A percentile compares a stretch with the other conserved stretches of the same genome.
phyloP scores from a whole-genome alignment of 192 early-diverging fungal genomes.

The Linnemannia zychae region DNA sequence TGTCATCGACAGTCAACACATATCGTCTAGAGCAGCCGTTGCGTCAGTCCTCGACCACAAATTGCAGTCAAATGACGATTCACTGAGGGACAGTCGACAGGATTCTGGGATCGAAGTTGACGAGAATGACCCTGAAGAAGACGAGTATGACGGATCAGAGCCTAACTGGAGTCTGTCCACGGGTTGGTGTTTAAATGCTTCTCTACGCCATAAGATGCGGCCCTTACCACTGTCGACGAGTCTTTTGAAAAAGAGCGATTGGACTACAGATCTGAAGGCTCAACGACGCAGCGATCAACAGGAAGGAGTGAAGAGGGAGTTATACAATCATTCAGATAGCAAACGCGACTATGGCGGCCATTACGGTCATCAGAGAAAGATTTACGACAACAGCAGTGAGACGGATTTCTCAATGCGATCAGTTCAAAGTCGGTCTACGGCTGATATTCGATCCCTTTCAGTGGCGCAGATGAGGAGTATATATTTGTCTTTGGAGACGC shows the following conservation, averaged over 20 bases:
- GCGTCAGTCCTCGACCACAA: background rate
- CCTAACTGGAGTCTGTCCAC: background rate
- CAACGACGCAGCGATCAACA: background rate
- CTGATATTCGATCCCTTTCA: background rate
- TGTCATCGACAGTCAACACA: background rate
- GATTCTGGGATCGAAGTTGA: slow-evolving; percentile 3
- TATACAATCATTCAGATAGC: background rate
- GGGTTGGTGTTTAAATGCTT: background rate
- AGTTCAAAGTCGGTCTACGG: background rate
- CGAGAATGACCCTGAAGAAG: background rate
- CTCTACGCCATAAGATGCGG: background rate
- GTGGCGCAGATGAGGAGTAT: background rate
- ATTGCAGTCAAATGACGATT: background rate
- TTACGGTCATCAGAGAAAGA: background rate
- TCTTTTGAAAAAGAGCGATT: background rate
- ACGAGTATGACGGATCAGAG: background rate
- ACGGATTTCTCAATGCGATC: background rate
- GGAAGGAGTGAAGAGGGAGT: background rate
- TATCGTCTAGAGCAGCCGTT: background rate
- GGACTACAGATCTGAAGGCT: background rate
- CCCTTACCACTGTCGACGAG: background rate
- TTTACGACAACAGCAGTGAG: background rate
- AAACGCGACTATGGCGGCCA: background rate
- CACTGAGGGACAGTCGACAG: background rate
- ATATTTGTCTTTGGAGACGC: background rate